Evolutionary conservation across 2,329 filamentous ascomycete genomes (phyloP).

Genomic region (Akanthomyces lecanii): DNA sequence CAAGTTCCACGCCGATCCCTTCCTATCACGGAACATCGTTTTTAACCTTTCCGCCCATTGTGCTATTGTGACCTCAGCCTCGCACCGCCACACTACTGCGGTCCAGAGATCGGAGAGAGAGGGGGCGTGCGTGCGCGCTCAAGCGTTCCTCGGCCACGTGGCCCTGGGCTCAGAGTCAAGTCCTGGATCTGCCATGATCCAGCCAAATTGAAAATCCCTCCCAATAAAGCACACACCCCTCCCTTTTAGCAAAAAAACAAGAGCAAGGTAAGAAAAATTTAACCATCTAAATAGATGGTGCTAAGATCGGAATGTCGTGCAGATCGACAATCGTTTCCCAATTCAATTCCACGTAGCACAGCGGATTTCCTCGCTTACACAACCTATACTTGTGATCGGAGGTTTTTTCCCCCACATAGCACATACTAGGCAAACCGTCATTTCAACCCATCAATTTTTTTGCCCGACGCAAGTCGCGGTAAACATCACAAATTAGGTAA

Average conservation of each 20-base stretch:
- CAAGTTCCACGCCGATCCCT: conserved; percentile 4
- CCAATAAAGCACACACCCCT: conserved; percentile 5
- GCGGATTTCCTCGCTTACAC: background rate
- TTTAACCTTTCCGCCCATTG: background rate
- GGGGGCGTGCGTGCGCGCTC: background rate
- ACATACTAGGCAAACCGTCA: background rate
- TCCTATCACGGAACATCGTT: background rate
- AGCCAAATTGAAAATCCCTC: conserved; percentile 3
- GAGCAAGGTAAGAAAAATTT: background rate
- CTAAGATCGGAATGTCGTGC: conserved; percentile 14
- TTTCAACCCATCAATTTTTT: no score
- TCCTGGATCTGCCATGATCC: background rate
- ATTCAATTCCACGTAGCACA: background rate
- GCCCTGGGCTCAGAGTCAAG: conserved; percentile 17
- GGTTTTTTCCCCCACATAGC: background rate
- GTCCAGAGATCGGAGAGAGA: background rate
- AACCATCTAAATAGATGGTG: background rate
- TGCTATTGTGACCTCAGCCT: background rate
- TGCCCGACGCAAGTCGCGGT: no score
- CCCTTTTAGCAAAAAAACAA: background rate
- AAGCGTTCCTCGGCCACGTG: conserved; percentile 7
- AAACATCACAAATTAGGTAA: background rate
- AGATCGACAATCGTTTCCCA: conserved; percentile 11
- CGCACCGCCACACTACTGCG: background rate
- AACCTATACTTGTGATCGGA: background rate